A percentile compares a stretch with the other conserved stretches of the same genome.
Evolutionary conservation across 108 stramenopile species (phyloP).

Genomic region (Nitzschia palea): DNA sequence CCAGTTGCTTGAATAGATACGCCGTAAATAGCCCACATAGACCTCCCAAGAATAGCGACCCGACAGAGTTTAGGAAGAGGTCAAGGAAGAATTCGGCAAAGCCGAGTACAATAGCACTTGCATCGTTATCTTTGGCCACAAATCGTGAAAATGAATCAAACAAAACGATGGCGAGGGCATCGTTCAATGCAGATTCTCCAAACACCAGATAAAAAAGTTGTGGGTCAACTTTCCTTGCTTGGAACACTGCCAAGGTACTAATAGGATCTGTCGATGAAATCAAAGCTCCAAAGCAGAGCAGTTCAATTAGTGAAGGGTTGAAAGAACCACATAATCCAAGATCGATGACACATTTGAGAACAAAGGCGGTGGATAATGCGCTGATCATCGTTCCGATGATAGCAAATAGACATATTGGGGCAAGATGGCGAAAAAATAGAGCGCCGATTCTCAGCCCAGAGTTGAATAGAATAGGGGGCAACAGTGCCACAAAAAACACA

Average conservation of each 20-base stretch:
- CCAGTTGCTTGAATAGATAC: conserved; percentile 66
- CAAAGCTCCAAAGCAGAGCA: conserved; percentile 75
- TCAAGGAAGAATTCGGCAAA: conserved; percentile 48
- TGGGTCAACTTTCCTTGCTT: conserved; percentile 79
- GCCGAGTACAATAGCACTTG: conserved; percentile 30
- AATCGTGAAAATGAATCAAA: conserved; percentile 67
- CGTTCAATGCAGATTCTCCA: conserved; percentile 88
- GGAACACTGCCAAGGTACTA: conserved; percentile 80
- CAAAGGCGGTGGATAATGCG: conserved; percentile 48
- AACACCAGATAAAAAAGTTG: conserved; percentile 86
- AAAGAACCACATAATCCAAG: conserved; percentile 37
- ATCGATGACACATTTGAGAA: conserved; percentile 41
- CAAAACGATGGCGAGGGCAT: conserved; percentile 82
- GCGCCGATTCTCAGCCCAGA: conserved; percentile 59
- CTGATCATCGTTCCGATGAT: conserved; percentile 72
- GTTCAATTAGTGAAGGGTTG: conserved; percentile 57
- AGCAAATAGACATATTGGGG: conserved; percentile 64
- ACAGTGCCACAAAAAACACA: conserved; percentile 76
- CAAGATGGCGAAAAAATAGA: conserved; percentile 68
- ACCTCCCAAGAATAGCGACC: conserved; percentile 59
- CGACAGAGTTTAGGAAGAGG: conserved; percentile 62
- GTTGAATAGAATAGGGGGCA: conserved; percentile 92
- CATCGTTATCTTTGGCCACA: conserved; percentile 41
- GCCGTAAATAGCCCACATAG: conserved; percentile 46
- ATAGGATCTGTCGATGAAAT: conserved; percentile 89